Evolutionary conservation across 305 asterid genomes (phyloP), one percentile per base, ranked within the genome.

Genomic region (Fraxinus nigra): DNA sequence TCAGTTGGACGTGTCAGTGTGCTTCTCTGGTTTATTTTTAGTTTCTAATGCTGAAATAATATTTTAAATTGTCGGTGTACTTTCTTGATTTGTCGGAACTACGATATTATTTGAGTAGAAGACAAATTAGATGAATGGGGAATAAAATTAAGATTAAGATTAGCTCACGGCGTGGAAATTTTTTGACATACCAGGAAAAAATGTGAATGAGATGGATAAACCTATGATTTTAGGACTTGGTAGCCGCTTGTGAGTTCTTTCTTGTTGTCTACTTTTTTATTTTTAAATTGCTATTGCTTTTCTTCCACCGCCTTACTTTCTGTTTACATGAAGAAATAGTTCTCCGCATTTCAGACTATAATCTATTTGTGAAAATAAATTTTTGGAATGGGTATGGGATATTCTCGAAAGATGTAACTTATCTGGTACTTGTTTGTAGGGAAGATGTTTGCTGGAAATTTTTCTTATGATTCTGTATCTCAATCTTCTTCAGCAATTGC

Each of bases 391-490:
- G 33, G 22, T 59, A 7, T 18, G 26, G 67, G 30, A 59, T 70
- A 9, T 79, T 51, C 28, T 72, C 7, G 76, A 63, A 34, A 28
- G 65, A 85, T 40, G 51, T 74, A 16, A 78, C 87, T 84, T 74
- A 86, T 81, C 30, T 82, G 85, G 51, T 84, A 76, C 76, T 81
- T 84, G 84, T 82, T 85, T 88, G 89, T 87, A 93, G 99, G 98
- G 88, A 93, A 86, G 89, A 85, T 89, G 69, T 85, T 87, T 87
- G 90, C 89, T 84, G 93, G 86, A 78, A 92, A 90, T 88, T 56
- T 92, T 40, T 79, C 82, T 14, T 81, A 74, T 56, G 91, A 93
- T 76, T 85, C 94, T 72, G 90, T 87, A 43, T 85, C 86, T 79
- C 88, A 87, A 78, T 90, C 95, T 72, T 87, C 92, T 56, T 80